Base-by-base conservation (phyloP, 768 basidiomycete genomes). In the Suillus cothurnatus region DNA sequence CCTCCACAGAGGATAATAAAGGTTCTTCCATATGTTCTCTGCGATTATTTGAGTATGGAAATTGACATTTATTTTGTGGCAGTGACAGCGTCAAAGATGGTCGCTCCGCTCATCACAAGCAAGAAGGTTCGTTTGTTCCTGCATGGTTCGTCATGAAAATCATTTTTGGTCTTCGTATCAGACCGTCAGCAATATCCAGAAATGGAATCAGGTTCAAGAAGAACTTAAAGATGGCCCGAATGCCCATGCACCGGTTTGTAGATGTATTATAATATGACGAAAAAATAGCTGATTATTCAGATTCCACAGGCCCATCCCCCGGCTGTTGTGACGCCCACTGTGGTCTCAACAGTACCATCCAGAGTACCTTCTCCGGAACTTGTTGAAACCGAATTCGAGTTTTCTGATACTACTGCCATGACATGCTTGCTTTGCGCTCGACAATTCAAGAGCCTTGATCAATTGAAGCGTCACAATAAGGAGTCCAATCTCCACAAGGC, bases 401-500 rank as follows among this genome's bases (percentile, higher is more conserved):
- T 92, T 69, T 87, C 92, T 58, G 95, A 99, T 73, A 79, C 87
- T 6, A 78, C 75, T 60, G 86, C 86, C 52, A 78, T 94, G 70
- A 91, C 89, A 62, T 99, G 97, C 74, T 77, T 98, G 60, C 87
- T 99, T 17, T 99, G 97, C 74, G 88, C 94, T 47, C 85, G 97
- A 36, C 93, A 96, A 73, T 95, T 99, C 86, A 98, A 97, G 79
- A 81, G 85, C 4, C 70, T 90, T 64, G 95, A 97, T 31, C 89
- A 93, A 69, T 83, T 99, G 49, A 89, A 85, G 71, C 88, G 94
- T 21, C 97, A 99, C 75, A 95, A 93, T 74, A 91, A 89, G 71
- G 94, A 93, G 80, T 99, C 97, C 31, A 93, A 92, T 74, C 80
- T 99, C 68, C 97, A 99, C 80, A 99, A 98, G 92, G 97, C 82